Percentiles rank a stretch among this genome's conserved stretches.
These are phyloP conservation scores for Chernovozyma sophiae-reginae DNA, from an alignment of 1,139 yeast species.

Conservation along the genomic window DNA sequence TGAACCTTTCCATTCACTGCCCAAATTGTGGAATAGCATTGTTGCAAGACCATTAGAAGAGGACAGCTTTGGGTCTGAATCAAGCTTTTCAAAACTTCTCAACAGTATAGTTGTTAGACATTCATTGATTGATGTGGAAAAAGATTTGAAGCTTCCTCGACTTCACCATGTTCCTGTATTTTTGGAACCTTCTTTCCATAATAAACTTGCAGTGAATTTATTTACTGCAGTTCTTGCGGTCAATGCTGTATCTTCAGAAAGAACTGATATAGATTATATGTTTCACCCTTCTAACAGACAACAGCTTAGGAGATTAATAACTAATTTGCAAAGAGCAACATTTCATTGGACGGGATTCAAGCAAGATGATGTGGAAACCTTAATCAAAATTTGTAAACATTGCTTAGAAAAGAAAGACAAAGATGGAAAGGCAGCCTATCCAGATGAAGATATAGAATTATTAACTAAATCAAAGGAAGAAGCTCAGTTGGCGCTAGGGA, in stretches of 20 bases:
- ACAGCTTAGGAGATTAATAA: conserved; percentile 53
- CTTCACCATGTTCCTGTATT: conserved; percentile 55
- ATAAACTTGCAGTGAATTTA: conserved; percentile 55
- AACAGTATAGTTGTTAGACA: conserved; percentile 53
- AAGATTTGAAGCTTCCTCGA: conserved; percentile 55
- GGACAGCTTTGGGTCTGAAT: conserved; percentile 34
- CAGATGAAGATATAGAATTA: conserved; percentile 32
- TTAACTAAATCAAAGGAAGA: conserved; percentile 38
- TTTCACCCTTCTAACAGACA: conserved; percentile 55
- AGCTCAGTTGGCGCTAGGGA: conserved; percentile 46
- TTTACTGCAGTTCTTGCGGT: conserved; percentile 66
- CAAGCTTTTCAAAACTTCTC: conserved; percentile 38
- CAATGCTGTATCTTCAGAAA: conserved; percentile 69
- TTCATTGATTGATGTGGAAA: conserved; percentile 45
- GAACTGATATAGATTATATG: conserved; percentile 66
- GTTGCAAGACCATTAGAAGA: conserved; percentile 47
- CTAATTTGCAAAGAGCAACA: conserved; percentile 61
- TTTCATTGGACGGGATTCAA: conserved; percentile 75
- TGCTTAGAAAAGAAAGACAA: conserved; percentile 34
- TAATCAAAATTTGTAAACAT: conserved; percentile 45
- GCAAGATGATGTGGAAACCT: conserved; percentile 48
- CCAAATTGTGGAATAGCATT: conserved; percentile 43
- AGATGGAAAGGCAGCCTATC: conserved; percentile 25
- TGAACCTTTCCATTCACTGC: conserved; percentile 53
- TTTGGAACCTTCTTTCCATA: conserved; percentile 58